Evolutionary conservation across 495 filamentous ascomycete species (phyloP).

Genomic region (Talaromyces trachyspermus): DNA sequence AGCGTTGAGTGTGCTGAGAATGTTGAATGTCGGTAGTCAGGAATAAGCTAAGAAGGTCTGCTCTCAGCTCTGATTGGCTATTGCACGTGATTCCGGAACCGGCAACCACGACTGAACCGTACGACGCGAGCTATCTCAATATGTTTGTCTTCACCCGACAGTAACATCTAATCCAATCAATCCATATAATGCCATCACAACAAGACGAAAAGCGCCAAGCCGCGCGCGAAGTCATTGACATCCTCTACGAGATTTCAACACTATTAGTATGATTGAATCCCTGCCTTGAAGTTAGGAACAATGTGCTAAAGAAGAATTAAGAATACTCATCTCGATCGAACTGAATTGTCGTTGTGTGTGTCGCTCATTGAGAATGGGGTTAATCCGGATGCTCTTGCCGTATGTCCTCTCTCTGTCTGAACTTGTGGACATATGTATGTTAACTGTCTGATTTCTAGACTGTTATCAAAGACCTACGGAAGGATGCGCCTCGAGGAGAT

Average conservation of each 20-base stretch:
- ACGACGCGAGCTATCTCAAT: not conserved
- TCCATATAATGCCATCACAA: slow-evolving; percentile 28
- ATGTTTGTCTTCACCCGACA: not conserved
- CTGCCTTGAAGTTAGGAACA: not conserved
- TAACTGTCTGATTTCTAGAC: slow-evolving; percentile 33
- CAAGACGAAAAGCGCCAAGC: slow-evolving; percentile 70
- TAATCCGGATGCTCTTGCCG: slow-evolving; percentile 89
- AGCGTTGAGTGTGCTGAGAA: too few species aligned
- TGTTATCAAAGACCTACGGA: slow-evolving; percentile 66
- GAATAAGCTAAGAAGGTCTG: too few species aligned
- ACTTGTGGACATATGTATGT: not conserved
- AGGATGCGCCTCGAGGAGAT: slow-evolving; percentile 36
- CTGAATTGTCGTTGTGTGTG: slow-evolving; percentile 86
- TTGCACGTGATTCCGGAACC: too few species aligned
- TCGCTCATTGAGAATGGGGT: slow-evolving; percentile 96
- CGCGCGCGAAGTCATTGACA: slow-evolving; percentile 92
- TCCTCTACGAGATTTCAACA: slow-evolving; percentile 87
- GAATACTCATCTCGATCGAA: slow-evolving; percentile 89
- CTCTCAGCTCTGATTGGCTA: too few species aligned
- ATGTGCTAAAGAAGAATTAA: slow-evolving; percentile 25
- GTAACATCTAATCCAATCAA: not conserved
- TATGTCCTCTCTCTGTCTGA: slow-evolving; percentile 36
- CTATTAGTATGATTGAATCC: slow-evolving; percentile 55
- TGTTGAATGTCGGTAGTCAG: too few species aligned
- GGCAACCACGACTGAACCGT: not conserved